A percentile compares a stretch with the other conserved stretches of the same genome.
Evolutionary conservation across 345 rosid genomes (phyloP).

Genomic region (Clarkia xantiana): DNA sequence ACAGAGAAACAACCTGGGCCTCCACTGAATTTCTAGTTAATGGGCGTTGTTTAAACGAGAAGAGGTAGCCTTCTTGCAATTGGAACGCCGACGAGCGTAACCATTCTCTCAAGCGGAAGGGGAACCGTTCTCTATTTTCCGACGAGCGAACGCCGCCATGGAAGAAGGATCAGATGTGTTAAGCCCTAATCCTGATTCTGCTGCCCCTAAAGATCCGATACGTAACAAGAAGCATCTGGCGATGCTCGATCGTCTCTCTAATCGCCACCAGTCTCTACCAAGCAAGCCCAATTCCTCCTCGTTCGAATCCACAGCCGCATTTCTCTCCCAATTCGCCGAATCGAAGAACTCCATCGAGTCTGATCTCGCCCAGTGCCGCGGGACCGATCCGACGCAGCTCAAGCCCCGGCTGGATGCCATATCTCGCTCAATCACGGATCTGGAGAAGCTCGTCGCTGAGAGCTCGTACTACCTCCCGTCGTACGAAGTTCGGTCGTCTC

Average conservation of each 20-base stretch:
- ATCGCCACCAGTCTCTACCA: conserved; percentile 48
- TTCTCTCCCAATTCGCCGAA: conserved; percentile 49
- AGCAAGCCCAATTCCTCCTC: conserved; percentile 17
- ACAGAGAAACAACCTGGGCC: too few relatives aligned
- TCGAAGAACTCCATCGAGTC: conserved; percentile 38
- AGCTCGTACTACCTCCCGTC: conserved; percentile 65
- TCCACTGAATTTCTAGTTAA: too few relatives aligned
- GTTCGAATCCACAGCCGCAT: conserved; percentile 35
- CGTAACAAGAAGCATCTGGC: conserved; percentile 41
- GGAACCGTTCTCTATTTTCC: too few relatives aligned
- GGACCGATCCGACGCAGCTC: conserved; percentile 23
- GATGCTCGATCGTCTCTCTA: conserved; percentile 75
- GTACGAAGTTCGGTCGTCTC: conserved; percentile 65
- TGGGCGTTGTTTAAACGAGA: too few relatives aligned
- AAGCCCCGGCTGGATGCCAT: conserved; percentile 37
- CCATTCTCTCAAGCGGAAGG: too few relatives aligned
- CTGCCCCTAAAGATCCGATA: conserved; percentile 44
- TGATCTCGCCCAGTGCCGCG: conserved; percentile 24
- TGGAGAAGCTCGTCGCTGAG: conserved; percentile 63
- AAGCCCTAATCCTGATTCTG: neutral
- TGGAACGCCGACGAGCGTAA: too few relatives aligned
- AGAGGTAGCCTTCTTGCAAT: too few relatives aligned
- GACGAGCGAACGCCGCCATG: conserved; percentile 1
- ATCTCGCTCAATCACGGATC: conserved; percentile 45
- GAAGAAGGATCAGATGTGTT: neutral